Evolutionary conservation across 2,329 filamentous ascomycete species (phyloP), one percentile per base, ranked within the genome.

Genomic region (Aureobasidium vineae): DNA sequence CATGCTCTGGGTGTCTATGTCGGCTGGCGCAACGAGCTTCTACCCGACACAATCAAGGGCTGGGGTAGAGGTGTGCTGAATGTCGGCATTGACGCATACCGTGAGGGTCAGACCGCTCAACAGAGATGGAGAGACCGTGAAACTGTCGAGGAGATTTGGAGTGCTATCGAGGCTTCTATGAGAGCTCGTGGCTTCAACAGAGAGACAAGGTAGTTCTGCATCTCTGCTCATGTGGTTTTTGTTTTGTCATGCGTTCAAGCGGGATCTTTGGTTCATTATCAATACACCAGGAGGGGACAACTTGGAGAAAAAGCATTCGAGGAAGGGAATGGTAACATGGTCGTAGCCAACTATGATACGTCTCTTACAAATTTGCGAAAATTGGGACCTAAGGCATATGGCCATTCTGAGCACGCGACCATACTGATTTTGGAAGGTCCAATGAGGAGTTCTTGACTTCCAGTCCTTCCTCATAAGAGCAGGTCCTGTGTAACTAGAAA

Each of bases 71-170:
- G 90, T 49, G 93, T 99, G 26, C 79, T 92, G 73, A 87, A 85
- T 49, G 89, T 90, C 61, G 85, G 86, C 57, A 85, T 99, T n/a
- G 95, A 98, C 74, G 90, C 94, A 73, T 96, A 90, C 86, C 88
- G 82, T 65, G 80, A 82, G 68, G 79, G 81, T 16, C 77, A 79
- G 23, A 79, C 78, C 5, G 74, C 75, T 49, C 52, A 57, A n/a
- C 75, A 74, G 0, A 73, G 89, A 68, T 98, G 94, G 88, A 84
- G 94, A 72, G 95, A 99, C 78, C 85, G 93, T 60, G 95, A 98
- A 80, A 88, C 96, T 21, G 92, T 97, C 11, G 95, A 98, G 82
- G 84, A 87, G 67, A 91, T 99, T 69, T 99, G 95, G 95, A 90
- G 90, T 74, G 83, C 86, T 5, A 90, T 99, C 70, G 95, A 98